These are phyloP conservation scores for Fraxinus floribunda DNA, from an alignment of 305 asterid species.

Conservation along the genomic window DNA sequence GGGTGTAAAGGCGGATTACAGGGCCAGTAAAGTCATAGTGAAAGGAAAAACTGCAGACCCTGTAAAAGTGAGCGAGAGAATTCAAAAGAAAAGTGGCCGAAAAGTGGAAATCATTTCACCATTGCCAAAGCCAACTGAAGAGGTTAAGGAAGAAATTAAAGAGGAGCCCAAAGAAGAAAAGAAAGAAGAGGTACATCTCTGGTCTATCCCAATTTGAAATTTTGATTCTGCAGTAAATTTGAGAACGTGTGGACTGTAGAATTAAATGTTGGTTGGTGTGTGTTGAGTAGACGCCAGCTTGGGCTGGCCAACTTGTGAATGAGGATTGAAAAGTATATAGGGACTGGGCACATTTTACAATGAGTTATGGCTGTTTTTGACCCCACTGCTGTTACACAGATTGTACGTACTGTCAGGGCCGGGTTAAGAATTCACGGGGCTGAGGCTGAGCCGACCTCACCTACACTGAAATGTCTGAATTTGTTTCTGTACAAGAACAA, in stretches of 20 bases:
- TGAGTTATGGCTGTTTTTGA: constrained; percentile 20
- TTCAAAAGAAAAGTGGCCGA: constrained; percentile 49
- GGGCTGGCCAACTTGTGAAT: constrained; percentile 33
- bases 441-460: background rate
- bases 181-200: constrained; percentile 54
- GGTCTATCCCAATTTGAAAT: background rate
- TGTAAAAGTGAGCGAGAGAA: constrained; percentile 50
- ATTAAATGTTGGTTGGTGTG: constrained; percentile 17
- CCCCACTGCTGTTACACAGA: constrained; percentile 22
- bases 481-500: background rate
- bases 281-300: constrained; percentile 11
- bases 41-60: constrained; percentile 57
- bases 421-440: constrained; percentile 6
- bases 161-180: constrained; percentile 45
- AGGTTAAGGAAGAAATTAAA: constrained; percentile 29
- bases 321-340: constrained; percentile 41
- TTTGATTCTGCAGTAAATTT: background rate
- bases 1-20: constrained; percentile 54
- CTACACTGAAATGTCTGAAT: background rate
- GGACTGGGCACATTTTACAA: constrained; percentile 48
- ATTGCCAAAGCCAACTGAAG: constrained; percentile 41
- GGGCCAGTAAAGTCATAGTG: constrained; percentile 63
- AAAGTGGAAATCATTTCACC: constrained; percentile 59
- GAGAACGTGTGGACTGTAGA: background rate
- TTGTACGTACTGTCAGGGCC: constrained; percentile 5